Percentiles rank a stretch among this genome's conserved stretches.
These are phyloP conservation scores for Collybiopsis luxurians DNA, from an alignment of 768 basidiomycete species.

Conservation along the genomic window DNA sequence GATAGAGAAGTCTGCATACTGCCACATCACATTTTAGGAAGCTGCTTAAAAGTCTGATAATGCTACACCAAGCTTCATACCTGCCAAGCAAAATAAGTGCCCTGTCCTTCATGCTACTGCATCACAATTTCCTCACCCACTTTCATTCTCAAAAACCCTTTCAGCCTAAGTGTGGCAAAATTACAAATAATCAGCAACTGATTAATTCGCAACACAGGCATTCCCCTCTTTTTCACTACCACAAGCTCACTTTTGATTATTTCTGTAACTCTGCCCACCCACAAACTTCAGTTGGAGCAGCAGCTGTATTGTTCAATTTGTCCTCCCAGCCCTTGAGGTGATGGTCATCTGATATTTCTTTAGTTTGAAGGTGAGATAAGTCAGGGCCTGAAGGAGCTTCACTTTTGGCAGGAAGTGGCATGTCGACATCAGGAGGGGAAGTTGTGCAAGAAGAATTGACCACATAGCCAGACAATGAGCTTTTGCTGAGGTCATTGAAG, in stretches of 20 bases:
- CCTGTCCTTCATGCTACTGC: slow-evolving; percentile 24
- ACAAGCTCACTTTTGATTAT: slow-evolving; percentile 18
- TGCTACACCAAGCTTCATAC: slow-evolving; percentile 19
- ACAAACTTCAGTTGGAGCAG: background rate
- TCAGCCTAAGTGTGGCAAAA: slow-evolving; percentile 23
- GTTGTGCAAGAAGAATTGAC: no score
- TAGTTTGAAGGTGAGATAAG: no score
- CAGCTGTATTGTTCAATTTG: slow-evolving; percentile 11
- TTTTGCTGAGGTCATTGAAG: no score
- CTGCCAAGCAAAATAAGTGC: slow-evolving; percentile 17
- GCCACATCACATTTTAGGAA: slow-evolving; percentile 23
- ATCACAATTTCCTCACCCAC: slow-evolving; percentile 23
- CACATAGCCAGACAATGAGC: no score
- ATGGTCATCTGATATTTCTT: background rate
- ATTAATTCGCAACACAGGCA: slow-evolving; percentile 16
- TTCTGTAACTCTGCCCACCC: slow-evolving; percentile 15
- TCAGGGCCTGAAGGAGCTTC: no score
- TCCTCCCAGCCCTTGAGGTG: slow-evolving; percentile 15
- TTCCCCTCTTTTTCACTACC: slow-evolving; percentile 12
- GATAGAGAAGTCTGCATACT: slow-evolving; percentile 13
- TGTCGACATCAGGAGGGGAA: no score
- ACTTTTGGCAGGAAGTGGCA: no score
- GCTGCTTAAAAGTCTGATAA: slow-evolving; percentile 22
- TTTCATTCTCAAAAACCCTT: slow-evolving; percentile 16
- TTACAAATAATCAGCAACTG: slow-evolving; percentile 20